Conservation (phyloP, 2,329 filamentous ascomycete species). For the Talaromyces piceae region DNA sequence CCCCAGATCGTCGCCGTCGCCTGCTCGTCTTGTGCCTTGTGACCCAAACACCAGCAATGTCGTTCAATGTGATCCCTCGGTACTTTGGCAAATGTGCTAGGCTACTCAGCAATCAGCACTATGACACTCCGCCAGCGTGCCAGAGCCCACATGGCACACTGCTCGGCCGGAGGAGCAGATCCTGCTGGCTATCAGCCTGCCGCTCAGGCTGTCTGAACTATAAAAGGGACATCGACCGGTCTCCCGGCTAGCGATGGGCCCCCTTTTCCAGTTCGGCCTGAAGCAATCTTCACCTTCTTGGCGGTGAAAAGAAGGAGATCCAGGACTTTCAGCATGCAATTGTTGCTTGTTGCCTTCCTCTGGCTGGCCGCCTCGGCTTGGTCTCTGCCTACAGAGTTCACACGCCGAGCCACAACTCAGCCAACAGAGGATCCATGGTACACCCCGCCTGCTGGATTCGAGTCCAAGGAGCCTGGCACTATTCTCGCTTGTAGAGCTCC, state of each 20-base stretch:
- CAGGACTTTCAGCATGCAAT: background rate
- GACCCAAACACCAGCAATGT: background rate
- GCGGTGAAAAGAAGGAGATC: background rate
- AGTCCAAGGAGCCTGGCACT: conserved; percentile 18
- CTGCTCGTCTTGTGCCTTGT: background rate
- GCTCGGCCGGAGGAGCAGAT: background rate
- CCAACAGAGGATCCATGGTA: conserved; percentile 21
- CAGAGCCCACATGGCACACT: no score
- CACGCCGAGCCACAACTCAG: background rate
- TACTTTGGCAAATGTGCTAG: background rate
- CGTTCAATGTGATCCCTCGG: background rate
- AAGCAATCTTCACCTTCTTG: background rate
- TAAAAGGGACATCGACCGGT: background rate
- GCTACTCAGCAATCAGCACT: background rate
- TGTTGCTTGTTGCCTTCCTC: background rate
- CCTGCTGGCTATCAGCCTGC: background rate
- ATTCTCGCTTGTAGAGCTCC: conserved; percentile 21
- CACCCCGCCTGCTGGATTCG: conserved; percentile 20
- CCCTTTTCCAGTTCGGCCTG: background rate
- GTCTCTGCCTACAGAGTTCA: background rate
- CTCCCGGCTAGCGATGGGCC: background rate
- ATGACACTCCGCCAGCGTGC: background rate
- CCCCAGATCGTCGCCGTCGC: background rate
- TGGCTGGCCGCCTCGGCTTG: background rate
- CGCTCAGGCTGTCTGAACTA: background rate